These are phyloP conservation scores for Malassezia nana DNA, from an alignment of 1,284 basidiomycete species.

Conservation along the genomic window DNA sequence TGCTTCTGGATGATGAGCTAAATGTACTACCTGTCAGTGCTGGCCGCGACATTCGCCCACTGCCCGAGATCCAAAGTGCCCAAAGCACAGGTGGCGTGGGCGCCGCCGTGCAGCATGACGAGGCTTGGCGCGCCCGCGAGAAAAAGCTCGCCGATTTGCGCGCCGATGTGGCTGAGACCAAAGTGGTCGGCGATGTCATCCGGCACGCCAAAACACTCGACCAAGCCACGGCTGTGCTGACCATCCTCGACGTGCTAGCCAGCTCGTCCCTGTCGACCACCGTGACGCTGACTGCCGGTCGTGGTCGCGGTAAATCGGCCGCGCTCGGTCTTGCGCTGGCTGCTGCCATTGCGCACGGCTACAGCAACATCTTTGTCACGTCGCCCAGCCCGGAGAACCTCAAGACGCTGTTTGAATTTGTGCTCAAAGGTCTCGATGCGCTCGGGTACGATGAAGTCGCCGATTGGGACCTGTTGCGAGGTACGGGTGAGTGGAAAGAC, in stretches of 20 bases:
- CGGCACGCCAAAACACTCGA: slow-evolving; percentile 87
- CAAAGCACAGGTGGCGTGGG: slow-evolving; percentile 30
- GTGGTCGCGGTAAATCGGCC: slow-evolving; percentile 94
- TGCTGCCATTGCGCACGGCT: slow-evolving; percentile 83
- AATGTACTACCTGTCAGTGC: slow-evolving; percentile 95
- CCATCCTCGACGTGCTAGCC: slow-evolving; percentile 42
- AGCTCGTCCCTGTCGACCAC: slow-evolving; percentile 68
- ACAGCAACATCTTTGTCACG: slow-evolving; percentile 96
- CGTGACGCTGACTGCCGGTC: slow-evolving; percentile 82
- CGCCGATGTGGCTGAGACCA: slow-evolving; percentile 68
- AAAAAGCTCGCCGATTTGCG: slow-evolving; percentile 71
- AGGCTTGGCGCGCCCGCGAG: slow-evolving; percentile 51
- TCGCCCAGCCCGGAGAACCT: slow-evolving; percentile 95
- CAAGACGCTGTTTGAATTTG: slow-evolving; percentile 93
- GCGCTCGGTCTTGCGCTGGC: slow-evolving; percentile 88
- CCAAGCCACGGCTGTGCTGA: slow-evolving; percentile 53
- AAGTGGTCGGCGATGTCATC: slow-evolving; percentile 78
- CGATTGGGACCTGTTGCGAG: slow-evolving; percentile 91
- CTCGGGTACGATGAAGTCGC: slow-evolving; percentile 94
- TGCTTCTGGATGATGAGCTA: slow-evolving; percentile 92
- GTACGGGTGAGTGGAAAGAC: slow-evolving; percentile 91
- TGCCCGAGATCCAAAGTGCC: slow-evolving; percentile 53
- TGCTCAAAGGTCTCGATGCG: slow-evolving; percentile 91
- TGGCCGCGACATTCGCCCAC: slow-evolving; percentile 76
- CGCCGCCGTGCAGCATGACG: slow-evolving; percentile 52